These are phyloP conservation scores for Fusarium sp. DNA, from an alignment of 2,329 filamentous ascomycete genomes.

Conservation along the genomic window DNA sequence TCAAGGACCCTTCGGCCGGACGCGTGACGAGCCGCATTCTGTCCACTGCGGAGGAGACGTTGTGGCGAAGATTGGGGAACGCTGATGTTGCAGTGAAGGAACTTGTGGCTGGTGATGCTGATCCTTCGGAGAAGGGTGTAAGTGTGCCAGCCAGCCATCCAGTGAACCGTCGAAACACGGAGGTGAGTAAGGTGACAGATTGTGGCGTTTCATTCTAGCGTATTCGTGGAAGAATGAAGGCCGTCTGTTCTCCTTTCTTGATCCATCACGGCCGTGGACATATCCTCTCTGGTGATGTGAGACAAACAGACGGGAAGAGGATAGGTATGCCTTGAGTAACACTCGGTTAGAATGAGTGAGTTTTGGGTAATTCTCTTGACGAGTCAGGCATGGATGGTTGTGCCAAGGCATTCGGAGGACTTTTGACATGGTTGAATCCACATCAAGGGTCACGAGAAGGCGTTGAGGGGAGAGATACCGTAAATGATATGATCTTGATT, in stretches of 20 bases:
- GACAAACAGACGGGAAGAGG: not conserved
- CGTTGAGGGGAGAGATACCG: not conserved
- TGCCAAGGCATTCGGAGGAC: slow-evolving; percentile 1
- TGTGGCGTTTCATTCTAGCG: slow-evolving; percentile 31
- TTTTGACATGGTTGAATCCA: slow-evolving; percentile 18
- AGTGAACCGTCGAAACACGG: slow-evolving; percentile 6
- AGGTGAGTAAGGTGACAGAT: slow-evolving; percentile 12
- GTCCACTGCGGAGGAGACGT: slow-evolving; percentile 24
- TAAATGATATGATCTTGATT: not conserved
- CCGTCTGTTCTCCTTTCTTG: slow-evolving; percentile 5
- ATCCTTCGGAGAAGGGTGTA: slow-evolving; percentile 29
- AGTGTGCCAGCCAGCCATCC: slow-evolving; percentile 7
- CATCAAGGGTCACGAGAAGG: slow-evolving; percentile 19
- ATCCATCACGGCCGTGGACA: not conserved
- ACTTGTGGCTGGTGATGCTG: slow-evolving; percentile 27
- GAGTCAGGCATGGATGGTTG: not conserved
- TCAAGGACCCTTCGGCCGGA: slow-evolving; percentile 13
- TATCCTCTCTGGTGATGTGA: not conserved
- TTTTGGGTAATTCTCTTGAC: not conserved
- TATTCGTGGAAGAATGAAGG: slow-evolving; percentile 4
- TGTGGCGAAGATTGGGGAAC: slow-evolving; percentile 22
- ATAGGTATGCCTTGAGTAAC: slow-evolving; percentile 3
- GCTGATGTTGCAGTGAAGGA: not conserved
- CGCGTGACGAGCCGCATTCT: slow-evolving; percentile 41
- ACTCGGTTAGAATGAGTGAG: not conserved